Percentiles rank a stretch among this genome's conserved stretches.
These are phyloP conservation scores for Aspergillus biplanus DNA, from an alignment of 495 filamentous ascomycete species.

Conservation along the genomic window DNA sequence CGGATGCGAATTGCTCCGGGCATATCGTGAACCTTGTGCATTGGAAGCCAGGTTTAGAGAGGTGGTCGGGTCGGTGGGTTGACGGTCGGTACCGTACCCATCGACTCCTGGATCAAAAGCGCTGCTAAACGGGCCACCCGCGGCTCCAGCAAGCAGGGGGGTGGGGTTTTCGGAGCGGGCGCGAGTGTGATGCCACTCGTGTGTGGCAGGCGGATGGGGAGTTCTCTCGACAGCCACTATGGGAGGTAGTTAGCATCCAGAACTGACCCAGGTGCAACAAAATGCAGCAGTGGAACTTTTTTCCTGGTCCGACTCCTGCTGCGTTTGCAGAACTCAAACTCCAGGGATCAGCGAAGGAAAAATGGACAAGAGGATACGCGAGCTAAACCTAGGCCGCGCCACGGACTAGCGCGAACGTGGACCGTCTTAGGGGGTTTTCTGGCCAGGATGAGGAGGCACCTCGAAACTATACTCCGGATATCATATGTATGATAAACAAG, in stretches of 20 bases:
- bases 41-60: constrained; percentile 42
- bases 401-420: constrained; percentile 37
- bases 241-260: constrained; percentile 21
- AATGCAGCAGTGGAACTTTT: constrained; percentile 17
- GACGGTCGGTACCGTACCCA: constrained; percentile 44
- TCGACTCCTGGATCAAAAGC: constrained; percentile 38
- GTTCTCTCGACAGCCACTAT: constrained; percentile 26
- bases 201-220: constrained; percentile 27
- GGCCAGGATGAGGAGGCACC: constrained; percentile 1
- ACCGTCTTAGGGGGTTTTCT: constrained; percentile 30
- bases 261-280: constrained; percentile 9
- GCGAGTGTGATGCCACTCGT: constrained; percentile 41
- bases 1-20: constrained; percentile 49
- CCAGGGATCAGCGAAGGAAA: constrained; percentile 21
- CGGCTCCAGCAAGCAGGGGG: constrained; percentile 36
- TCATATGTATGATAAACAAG: constrained; percentile 10
- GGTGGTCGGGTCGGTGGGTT: constrained; percentile 36
- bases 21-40: constrained; percentile 42
- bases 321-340: constrained; percentile 9
- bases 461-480: constrained; percentile 10
- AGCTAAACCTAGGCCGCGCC: constrained; percentile 32
- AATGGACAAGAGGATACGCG: constrained; percentile 31
- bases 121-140: constrained; percentile 40
- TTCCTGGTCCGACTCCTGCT: constrained; percentile 14
- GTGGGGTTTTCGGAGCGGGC: constrained; percentile 42